Conservation (phyloP, 441 rosid genomes). For the Euphorbia celastroides region DNA sequence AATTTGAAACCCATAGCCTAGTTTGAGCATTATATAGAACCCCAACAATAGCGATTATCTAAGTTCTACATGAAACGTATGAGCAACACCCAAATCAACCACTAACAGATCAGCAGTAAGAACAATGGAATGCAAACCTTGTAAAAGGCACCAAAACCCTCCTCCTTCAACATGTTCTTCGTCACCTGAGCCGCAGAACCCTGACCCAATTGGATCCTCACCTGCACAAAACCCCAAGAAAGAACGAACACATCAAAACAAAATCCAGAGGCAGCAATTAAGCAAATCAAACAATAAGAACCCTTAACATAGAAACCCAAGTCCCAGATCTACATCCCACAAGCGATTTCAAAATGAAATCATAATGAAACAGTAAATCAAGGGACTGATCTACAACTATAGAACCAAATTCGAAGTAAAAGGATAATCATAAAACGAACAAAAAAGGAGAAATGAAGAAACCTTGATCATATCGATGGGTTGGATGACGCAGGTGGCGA, state of each 20-base stretch:
- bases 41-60: neutral
- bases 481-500: conserved; percentile 96
- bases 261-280: conserved; percentile 6
- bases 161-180: conserved; percentile 75
- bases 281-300: conserved; percentile 7
- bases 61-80: neutral
- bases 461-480: conserved; percentile 99
- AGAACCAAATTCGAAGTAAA: neutral
- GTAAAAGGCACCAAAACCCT: conserved; percentile 86
- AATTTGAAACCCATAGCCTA: neutral
- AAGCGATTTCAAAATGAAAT: conserved; percentile 8
- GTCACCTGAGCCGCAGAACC: conserved; percentile 88
- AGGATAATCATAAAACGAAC: neutral
- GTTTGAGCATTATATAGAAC: too few relatives aligned
- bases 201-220: conserved; percentile 96
- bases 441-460: neutral
- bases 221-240: conserved; percentile 41
- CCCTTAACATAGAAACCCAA: neutral
- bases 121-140: conserved; percentile 42
- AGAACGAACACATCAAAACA: conserved; percentile 14
- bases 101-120: neutral
- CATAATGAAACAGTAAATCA: neutral
- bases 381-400: conserved; percentile 4
- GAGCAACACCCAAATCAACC: neutral
- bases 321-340: conserved; percentile 33